A percentile compares a stretch with the other conserved stretches of the same genome.
Conservation (phyloP, 2,329 filamentous ascomycete species). For the Apiospora aurea region DNA sequence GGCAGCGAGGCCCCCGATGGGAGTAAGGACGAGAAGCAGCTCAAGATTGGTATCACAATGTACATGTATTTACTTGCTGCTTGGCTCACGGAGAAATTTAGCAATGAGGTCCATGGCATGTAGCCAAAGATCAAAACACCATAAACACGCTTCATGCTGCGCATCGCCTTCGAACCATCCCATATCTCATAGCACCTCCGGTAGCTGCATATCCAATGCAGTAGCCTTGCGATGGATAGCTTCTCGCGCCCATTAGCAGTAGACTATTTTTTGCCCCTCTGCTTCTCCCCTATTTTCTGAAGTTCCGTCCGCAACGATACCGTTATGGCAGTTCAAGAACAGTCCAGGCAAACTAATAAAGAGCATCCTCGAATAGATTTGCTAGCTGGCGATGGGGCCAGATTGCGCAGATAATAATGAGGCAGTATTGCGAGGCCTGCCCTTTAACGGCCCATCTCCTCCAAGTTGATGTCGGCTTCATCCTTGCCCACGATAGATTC, state of each 20-base stretch:
- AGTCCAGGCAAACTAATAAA: too few species aligned
- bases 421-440: not conserved
- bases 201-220: not conserved
- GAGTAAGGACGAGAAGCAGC: not conserved
- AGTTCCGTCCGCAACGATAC: not conserved
- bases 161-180: not conserved
- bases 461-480: slow-evolving; percentile 75
- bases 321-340: too few species aligned
- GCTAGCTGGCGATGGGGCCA: not conserved
- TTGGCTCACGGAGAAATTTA: not conserved
- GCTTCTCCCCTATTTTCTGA: not conserved
- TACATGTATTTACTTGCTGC: not conserved
- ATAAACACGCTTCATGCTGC: not conserved
- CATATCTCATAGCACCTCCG: not conserved
- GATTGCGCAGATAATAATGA: not conserved
- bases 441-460: slow-evolving; percentile 73
- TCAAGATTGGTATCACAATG: not conserved
- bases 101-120: not conserved
- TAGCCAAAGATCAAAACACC: not conserved
- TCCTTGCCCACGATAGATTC: slow-evolving; percentile 83
- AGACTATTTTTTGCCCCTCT: not conserved
- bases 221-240: not conserved
- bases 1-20: not conserved
- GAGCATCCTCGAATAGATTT: not conserved
- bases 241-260: not conserved